Evolutionary conservation across 2,329 filamentous ascomycete genomes (phyloP), one percentile per base, ranked within the genome.

Genomic region (Pestalotiopsis sp.): DNA sequence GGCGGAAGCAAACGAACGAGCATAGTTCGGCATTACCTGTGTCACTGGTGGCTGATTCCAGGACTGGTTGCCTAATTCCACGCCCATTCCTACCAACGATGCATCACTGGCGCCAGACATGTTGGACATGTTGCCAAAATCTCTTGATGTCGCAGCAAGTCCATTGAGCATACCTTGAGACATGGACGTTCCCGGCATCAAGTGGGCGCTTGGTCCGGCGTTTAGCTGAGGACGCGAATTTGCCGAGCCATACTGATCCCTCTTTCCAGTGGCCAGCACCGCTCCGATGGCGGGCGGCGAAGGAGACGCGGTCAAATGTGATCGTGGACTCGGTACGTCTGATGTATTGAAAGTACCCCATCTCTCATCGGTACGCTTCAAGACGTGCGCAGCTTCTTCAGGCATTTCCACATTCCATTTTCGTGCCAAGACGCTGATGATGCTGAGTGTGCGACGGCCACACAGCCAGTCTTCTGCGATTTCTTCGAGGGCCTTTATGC

Each of bases 401-500:
- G 96, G 95, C 11, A 98, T 81, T 68, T 94, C 90, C 58, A 97
- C 91, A 20, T 91, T 91, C 95, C 96, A 98, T 75, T 96, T 96
- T n/a, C 90, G 89, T 0, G 92, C 92, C 13, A 97, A 88, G 4
- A 97, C 90, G 73, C 92, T 94, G 58, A 99, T 85, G 62, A 98
- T 97, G 69, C 90, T 90, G 6, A 98, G 85, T 0, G 95, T 95
- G 13, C 95, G 89, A 66, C 95, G 88, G 11, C 95, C 95, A 75
- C 94, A 96, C 0, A 94, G 88, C 96, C 96, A 99, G 74, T 94
- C 92, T 78, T 98, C 95, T 0, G 94, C 94, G 74, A 99, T 98
- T 76, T 98, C 95, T 79, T 98, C 95, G 1, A 98, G 87, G 71
- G 97, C 93, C 75, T 93, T 95, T 58, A 97, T 87, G 1, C 95